These are phyloP conservation scores for Pancytospora philotis DNA, from an alignment of 371 early-diverging fungal genomes.

Conservation along the genomic window DNA sequence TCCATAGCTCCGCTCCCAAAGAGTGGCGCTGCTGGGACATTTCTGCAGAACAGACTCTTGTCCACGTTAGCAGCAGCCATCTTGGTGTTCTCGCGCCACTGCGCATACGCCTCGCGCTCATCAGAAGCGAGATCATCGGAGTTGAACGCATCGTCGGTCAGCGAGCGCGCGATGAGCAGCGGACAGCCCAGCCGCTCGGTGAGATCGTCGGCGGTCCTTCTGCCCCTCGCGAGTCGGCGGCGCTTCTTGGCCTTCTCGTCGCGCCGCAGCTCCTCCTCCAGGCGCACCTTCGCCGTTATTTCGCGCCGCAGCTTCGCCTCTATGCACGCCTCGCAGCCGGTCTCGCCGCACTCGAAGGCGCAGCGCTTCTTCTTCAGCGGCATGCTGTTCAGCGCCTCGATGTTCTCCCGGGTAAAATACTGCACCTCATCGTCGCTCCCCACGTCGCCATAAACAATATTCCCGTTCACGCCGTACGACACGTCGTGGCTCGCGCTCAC, in stretches of 20 bases:
- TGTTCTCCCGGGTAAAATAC: conserved; percentile 28
- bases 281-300: conserved; percentile 2
- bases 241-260: conserved; percentile 17
- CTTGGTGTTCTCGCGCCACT: conserved; percentile 8
- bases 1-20: too few species aligned
- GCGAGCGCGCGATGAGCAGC: conserved; percentile 4
- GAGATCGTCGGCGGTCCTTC: background rate
- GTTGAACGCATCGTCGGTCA: conserved; percentile 36
- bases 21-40: too few species aligned
- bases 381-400: conserved; percentile 1
- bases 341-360: conserved; percentile 25
- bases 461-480: conserved; percentile 11
- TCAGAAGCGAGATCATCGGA: conserved; percentile 28
- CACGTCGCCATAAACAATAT: conserved; percentile 26
- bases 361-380: conserved; percentile 6
- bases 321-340: conserved; percentile 19
- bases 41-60: too few species aligned
- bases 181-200: conserved; percentile 36
- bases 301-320: conserved; percentile 29
- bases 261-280: conserved; percentile 13
- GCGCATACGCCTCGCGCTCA: conserved; percentile 7
- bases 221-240: conserved; percentile 9
- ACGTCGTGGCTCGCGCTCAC: conserved; percentile 12
- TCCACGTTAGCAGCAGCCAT: too few species aligned
- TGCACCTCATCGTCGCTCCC: conserved; percentile 23